Conservation (phyloP, 1,139 yeast species). For the Arxiozyma heterogenica region DNA sequence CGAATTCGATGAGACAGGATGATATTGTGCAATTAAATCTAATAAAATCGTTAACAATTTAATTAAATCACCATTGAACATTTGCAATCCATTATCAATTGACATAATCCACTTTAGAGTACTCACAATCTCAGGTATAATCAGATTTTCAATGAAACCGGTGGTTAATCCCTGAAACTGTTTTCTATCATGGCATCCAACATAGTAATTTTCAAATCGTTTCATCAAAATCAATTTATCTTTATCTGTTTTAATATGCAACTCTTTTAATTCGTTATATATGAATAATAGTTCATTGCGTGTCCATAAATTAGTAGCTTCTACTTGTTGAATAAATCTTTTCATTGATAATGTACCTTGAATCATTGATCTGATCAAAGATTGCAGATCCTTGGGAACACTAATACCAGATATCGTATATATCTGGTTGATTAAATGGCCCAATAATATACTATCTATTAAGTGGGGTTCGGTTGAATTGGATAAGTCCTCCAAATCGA, state of each 20-base stretch:
- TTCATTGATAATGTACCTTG: constrained; percentile 14
- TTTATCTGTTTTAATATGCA: constrained; percentile 24
- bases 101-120: constrained; percentile 3
- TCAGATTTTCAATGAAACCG: constrained; percentile 50
- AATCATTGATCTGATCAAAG: constrained; percentile 8
- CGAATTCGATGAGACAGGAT: background rate
- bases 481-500: background rate
- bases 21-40: constrained; percentile 14
- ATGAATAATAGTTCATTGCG: constrained; percentile 16
- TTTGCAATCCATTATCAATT: background rate
- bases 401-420: constrained; percentile 26
- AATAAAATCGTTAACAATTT: constrained; percentile 20
- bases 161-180: constrained; percentile 32
- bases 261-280: constrained; percentile 23
- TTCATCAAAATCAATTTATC: constrained; percentile 21
- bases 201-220: constrained; percentile 18
- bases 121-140: constrained; percentile 56
- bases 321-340: constrained; percentile 12
- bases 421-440: constrained; percentile 33
- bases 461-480: background rate
- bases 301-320: constrained; percentile 15
- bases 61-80: background rate
- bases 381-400: constrained; percentile 19
- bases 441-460: constrained; percentile 57
- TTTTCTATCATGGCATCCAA: constrained; percentile 10